Percentiles rank a stretch among this genome's conserved stretches.
phyloP scores from a whole-genome alignment of 768 basidiomycete genomes.

The Daedaleopsis nitida region DNA sequence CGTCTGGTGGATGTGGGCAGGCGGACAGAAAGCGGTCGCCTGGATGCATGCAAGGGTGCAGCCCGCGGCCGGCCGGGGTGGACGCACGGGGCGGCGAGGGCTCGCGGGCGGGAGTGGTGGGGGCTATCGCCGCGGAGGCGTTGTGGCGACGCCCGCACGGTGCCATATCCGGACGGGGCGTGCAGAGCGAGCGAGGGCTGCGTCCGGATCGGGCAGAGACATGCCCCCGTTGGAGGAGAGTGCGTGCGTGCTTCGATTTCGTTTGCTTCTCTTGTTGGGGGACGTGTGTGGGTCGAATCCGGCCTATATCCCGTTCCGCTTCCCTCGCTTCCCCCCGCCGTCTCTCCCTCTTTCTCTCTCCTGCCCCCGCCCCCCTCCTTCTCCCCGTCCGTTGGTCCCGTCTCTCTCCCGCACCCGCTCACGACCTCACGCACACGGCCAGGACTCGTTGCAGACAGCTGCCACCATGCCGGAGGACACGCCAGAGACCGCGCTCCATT shows the following conservation, averaged over 20 bases:
- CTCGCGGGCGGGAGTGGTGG: background rate
- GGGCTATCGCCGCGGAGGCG: slow-evolving; percentile 10
- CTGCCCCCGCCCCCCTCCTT: slow-evolving; percentile 4
- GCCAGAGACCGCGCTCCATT: slow-evolving; percentile 59
- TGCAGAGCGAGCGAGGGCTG: background rate
- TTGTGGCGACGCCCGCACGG: slow-evolving; percentile 9
- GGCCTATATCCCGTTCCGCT: slow-evolving; percentile 16
- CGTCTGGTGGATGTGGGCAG: background rate
- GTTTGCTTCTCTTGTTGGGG: background rate
- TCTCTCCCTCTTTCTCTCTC: slow-evolving; percentile 10
- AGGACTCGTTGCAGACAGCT: background rate
- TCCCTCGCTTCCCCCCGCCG: slow-evolving; percentile 7
- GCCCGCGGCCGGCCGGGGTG: background rate
- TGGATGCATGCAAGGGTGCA: background rate
- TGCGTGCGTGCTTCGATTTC: slow-evolving; percentile 16
- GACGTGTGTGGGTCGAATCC: background rate
- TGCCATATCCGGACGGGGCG: slow-evolving; percentile 5
- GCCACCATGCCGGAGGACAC: slow-evolving; percentile 42
- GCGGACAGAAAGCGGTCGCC: background rate
- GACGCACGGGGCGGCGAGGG: background rate
- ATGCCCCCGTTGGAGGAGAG: background rate
- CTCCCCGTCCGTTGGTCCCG: background rate
- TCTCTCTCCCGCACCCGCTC: background rate
- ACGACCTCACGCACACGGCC: background rate
- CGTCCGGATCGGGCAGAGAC: slow-evolving; percentile 11